Evolutionary conservation across 2,329 filamentous ascomycete genomes (phyloP), one percentile per base, ranked within the genome.

Genomic region (Hypoxylon sp.): DNA sequence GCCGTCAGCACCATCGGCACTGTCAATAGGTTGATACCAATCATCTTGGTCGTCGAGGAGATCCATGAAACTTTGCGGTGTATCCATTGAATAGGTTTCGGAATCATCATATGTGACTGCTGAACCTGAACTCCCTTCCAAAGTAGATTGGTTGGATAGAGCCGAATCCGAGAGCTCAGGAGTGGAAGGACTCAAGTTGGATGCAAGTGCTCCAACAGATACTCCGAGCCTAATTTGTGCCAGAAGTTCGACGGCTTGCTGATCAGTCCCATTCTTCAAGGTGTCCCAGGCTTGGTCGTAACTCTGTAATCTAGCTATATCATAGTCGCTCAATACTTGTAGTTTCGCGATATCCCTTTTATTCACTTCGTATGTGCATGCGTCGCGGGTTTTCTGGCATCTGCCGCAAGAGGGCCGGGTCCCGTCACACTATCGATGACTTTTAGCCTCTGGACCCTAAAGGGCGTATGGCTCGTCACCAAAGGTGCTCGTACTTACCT

Each of bases 311-410:
- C 57, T 67, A 17, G 63, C 45, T 19, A 46, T 41, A n/a, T 67
- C 64, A 53, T 48, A 45, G 49, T 69, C 67, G 57, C 64, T 69
- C 28, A 69, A 28, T 10, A 69, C 19, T 41, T 69, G 67, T 23
- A 69, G 17, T 45, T 49, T 61, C n/a, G 49, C 52, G 23, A 69
- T 67, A 36, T 69, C 67, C n/a, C 67, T 48, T 49, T 60, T 64
- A 34, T 69, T 69, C 14, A 65, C 63, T 59, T 69, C 64, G 67
- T 69, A 69, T 50, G 62, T n/a, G 36, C 67, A 69, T 13, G 57
- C 32, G 14, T 67, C 67, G 67, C 64, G 36, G 48, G 46, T 49
- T 41, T 62, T 69, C 23, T 62, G 64, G 13, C 67, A 69, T 65
- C 67, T 65, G 25, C 60, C 60, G 28, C 67, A 69, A 5, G 43